These are phyloP conservation scores for Colletotrichum navitas DNA, from an alignment of 2,329 filamentous ascomycete species.

Conservation along the genomic window DNA sequence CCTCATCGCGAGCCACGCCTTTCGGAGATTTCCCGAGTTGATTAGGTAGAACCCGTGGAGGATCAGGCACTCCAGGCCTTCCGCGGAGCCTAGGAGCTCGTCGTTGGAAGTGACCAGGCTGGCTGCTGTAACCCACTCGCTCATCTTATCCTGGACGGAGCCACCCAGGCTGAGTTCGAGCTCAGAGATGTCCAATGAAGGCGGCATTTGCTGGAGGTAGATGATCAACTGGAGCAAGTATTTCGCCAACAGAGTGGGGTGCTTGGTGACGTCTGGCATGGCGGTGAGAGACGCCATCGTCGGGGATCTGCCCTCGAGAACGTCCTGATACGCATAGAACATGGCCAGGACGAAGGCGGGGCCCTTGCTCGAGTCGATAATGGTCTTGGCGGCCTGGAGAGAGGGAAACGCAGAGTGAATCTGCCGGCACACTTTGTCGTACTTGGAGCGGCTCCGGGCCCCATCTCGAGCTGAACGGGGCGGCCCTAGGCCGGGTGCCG, in stretches of 20 bases:
- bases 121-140: constrained; percentile 50
- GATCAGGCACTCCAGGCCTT: constrained; percentile 66
- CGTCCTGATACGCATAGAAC: constrained; percentile 48
- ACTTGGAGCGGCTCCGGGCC: constrained; percentile 27
- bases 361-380: constrained; percentile 43
- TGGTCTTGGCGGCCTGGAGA: constrained; percentile 8
- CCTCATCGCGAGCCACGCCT: constrained; percentile 65
- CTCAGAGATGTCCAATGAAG: constrained; percentile 46
- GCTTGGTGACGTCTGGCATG: constrained; percentile 53
- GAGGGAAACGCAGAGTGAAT: constrained; percentile 29
- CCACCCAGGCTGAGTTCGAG: constrained; percentile 48
- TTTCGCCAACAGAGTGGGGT: constrained; percentile 62
- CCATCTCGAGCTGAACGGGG: background rate
- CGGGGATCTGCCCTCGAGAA: constrained; percentile 51
- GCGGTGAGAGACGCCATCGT: constrained; percentile 43
- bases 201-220: constrained; percentile 61
- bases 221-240: constrained; percentile 60
- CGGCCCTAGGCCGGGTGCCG: background rate
- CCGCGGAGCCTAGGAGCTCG: constrained; percentile 62
- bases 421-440: constrained; percentile 36
- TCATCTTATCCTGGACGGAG: constrained; percentile 47
- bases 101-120: constrained; percentile 63
- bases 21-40: constrained; percentile 66
- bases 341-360: constrained; percentile 47
- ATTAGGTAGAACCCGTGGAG: constrained; percentile 63